Evolutionary conservation across 768 basidiomycete genomes (phyloP), one percentile per base, ranked within the genome.

Genomic region (Amanita thiersii): DNA sequence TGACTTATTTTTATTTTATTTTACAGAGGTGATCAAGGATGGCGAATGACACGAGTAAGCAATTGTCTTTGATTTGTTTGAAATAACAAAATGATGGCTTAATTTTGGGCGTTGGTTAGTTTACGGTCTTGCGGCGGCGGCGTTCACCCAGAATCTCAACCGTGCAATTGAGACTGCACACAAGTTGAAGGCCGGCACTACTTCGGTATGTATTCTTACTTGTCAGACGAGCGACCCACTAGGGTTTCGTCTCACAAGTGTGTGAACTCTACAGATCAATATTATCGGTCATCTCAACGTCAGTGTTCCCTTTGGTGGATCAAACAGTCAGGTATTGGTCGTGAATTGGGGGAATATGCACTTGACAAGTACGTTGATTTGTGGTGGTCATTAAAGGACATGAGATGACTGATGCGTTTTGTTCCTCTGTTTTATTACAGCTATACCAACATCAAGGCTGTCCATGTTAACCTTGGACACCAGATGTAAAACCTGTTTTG

Each of bases 41-140:
- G 54, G 94, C 90, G 19, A 99, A 99, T 61, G 82, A 94, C 56
- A 83, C 86, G 3, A 25, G 60, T 61, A 37, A 40, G 49, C 40
- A 4, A 24, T 43, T 3, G 43, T 19, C 14, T 18, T 20, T 21
- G 12, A 35, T 3, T 21, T 17, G 12, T 15, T 6, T 17, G 3
- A 9, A 20, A 1, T 18, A 12, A 38, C 4, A 12, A n/a, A n/a
- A n/a, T n/a, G n/a, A n/a, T n/a, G n/a, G 26, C 21, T 30, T 47
- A 1, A 47, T 18, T 23, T n/a, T n/a, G n/a, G n/a, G n/a, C 11
- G 11, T n/a, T 28, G 10, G 26, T 26, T 21, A 7, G 53, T 69
- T 17, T 94, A 92, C 59, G 93, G 93, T 44, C 76, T 96, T 33
- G 90, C 89, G 10, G 80, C 86, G 2, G 84, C 85, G 5, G 79